Evolutionary conservation across 768 basidiomycete species (phyloP), one percentile per base, ranked within the genome.

Genomic region (Leccinum rimulosum): DNA sequence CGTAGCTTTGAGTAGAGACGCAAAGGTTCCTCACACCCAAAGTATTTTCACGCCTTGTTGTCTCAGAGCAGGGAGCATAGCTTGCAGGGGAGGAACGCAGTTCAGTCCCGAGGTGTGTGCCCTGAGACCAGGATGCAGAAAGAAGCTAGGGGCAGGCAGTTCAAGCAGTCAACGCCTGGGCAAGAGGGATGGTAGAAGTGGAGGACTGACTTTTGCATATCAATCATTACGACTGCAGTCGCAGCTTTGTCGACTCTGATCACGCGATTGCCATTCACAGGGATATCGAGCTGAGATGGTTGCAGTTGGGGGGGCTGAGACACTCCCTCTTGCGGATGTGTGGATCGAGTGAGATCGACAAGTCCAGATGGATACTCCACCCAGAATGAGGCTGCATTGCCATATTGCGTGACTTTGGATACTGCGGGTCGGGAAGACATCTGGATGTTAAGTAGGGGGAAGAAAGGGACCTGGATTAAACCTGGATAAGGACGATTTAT

Each of bases 191-290:
- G 33, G 22, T 19, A n/a, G 7, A 31, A 50, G 50, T 27, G n/a
- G 35, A 38, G 17, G n/a, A 61, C 77, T 59, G 65, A 87, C 87
- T 88, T 89, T 68, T 88, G 87, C 88, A 89, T 88, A 65, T 88
- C 87, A 53, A 88, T 79, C 19, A 88, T 76, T n/a, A 87, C 81
- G 55, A 83, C 70, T 10, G 86, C 87, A 17, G 78, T 81, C 51
- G 75, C 70, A 31, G 77, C 71, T 35, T 75, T 78, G 63, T 82
- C 76, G 28, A 87, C 72, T 52, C 86, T 75, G 50, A 87, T 70
- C 19, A 71, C 74, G 25, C 84, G 77, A 22, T 78, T 77, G 17
- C 81, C 80, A 58, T 84, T 76, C 4, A 84, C 85, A 4, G 75
- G 70, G 36, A 89, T 76, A 36, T 89, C 86, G 11, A 79, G 67